Base-by-base conservation (phyloP, 2,329 filamentous ascomycete species). In the Neopestalotiopsis rosae region DNA sequence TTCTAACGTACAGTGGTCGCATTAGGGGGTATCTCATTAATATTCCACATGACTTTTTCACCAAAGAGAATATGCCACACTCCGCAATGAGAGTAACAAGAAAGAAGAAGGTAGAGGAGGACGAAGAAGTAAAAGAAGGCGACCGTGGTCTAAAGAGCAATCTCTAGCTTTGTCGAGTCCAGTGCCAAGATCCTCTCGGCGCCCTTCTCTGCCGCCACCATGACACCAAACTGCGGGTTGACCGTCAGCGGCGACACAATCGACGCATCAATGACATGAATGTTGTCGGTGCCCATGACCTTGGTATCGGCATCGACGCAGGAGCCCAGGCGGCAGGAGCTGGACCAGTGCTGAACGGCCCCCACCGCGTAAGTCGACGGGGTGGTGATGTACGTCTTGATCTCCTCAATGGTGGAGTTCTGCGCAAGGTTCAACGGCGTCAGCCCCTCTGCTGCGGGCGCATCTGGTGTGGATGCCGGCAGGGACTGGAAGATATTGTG, bases 161-260 rank as follows among this genome's bases (percentile, higher is more conserved):
- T 10, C 34, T 56, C 7, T 1, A 13, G 13, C 20, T n/a, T 56
- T 59, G 14, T 40, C 34, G 59, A 62, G 32, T 40, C 28, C 24
- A 69, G 58, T n/a, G 68, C 72, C 61, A 77, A 28, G n/a, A 88
- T 86, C 71, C 83, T 78, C 76, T 88, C 86, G 2, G 82, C 80
- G 1, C 82, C 86, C 71, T 80, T 82, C 78, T 88, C 86, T 0
- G 81, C 86, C 4, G 83, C 85, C 24, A 86, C 82, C 85, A 88
- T 88, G 32, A 87, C 80, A 0, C 85, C 86, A 74, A 88, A 85
- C 71, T 86, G 85, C 1, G 86, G 86, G 72, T 88, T 88, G 1
- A 86, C 85, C 0, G 84, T 87, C 72, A 88, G 74, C 0, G 86
- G 86, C 38, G 81, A 75, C 7, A 87, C 70, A 52, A 88, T 85